Conservation (phyloP, 441 rosid genomes). For the Pelargonium citronellum region DNA sequence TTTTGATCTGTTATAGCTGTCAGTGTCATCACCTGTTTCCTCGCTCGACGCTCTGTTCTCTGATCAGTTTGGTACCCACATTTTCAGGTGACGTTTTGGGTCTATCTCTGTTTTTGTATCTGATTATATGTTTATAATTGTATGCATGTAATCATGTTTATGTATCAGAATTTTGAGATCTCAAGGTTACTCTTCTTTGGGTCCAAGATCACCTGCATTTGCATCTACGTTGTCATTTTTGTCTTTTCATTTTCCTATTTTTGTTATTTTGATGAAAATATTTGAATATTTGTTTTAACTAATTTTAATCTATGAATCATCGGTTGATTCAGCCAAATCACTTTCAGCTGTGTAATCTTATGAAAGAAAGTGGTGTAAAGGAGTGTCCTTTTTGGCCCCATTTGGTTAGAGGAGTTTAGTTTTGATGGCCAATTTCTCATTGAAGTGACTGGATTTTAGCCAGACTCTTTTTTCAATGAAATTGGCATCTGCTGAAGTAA, state of each 20-base stretch:
- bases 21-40: conserved; percentile 10
- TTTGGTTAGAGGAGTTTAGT: neutral
- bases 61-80: conserved; percentile 16
- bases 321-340: no score
- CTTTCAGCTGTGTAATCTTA: no score
- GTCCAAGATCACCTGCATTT: neutral
- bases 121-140: neutral
- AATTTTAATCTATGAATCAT: no score
- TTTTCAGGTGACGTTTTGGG: conserved; percentile 26
- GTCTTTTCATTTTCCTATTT: neutral
- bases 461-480: neutral
- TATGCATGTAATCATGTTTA: neutral
- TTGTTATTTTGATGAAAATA: neutral
- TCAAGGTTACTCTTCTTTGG: conserved; percentile 8
- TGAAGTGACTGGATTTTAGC: neutral
- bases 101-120: conserved; percentile 8
- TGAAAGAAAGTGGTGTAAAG: neutral
- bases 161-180: conserved; percentile 25
- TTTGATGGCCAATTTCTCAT: neutral
- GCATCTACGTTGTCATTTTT: neutral
- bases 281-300: neutral
- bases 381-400: conserved; percentile 1
- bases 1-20: neutral
- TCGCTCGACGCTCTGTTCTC: conserved; percentile 17
- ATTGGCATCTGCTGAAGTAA: neutral